Evolutionary conservation across 257 asterid genomes (phyloP).

Genomic region (Solanum rostratum): DNA sequence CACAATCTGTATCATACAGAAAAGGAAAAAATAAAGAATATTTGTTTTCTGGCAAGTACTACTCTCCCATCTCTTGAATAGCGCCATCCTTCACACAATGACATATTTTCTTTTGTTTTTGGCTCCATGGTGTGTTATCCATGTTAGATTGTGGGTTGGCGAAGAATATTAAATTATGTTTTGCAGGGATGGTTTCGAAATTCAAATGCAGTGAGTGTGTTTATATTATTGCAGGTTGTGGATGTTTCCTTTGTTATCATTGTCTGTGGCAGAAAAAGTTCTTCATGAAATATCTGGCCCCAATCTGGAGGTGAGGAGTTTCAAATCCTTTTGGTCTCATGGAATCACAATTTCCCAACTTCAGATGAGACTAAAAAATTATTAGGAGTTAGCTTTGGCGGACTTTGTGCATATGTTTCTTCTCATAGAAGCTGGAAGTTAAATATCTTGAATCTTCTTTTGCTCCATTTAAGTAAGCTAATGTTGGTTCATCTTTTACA

Average conservation of each 20-base stretch:
- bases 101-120: background rate
- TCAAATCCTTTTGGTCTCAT: background rate
- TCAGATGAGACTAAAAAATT: background rate
- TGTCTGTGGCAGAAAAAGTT: slow-evolving; percentile 57
- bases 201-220: background rate
- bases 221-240: slow-evolving; percentile 55
- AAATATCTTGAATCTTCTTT: background rate
- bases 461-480: background rate
- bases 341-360: background rate
- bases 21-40: background rate
- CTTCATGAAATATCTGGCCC: slow-evolving; percentile 40
- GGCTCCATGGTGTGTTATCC: background rate
- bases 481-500: slow-evolving; percentile 8
- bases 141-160: background rate
- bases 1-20: background rate
- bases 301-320: slow-evolving; percentile 48
- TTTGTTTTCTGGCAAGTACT: background rate
- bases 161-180: background rate
- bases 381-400: background rate
- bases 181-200: background rate
- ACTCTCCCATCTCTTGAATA: background rate
- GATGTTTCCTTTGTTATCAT: slow-evolving; percentile 75
- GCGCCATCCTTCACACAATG: background rate
- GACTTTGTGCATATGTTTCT: slow-evolving; percentile 9
- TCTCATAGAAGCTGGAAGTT: slow-evolving; percentile 2